These are phyloP conservation scores for Anisogramma anomala DNA, from an alignment of 2,329 filamentous ascomycete species.

Conservation along the genomic window DNA sequence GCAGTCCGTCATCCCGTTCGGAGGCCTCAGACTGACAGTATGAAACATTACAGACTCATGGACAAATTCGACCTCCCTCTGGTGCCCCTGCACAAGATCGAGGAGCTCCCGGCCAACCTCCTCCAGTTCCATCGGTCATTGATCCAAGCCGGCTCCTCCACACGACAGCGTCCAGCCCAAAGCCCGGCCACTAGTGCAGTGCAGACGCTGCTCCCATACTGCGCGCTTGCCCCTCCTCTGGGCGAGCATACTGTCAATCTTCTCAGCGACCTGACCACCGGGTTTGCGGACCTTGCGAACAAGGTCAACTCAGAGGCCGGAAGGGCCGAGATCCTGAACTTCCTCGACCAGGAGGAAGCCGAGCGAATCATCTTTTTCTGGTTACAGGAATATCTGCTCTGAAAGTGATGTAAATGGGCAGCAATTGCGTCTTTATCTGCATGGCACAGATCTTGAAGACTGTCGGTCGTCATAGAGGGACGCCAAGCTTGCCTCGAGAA, in stretches of 20 bases:
- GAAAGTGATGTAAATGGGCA: background rate
- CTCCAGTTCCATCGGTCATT: constrained; percentile 27
- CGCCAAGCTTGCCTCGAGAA: no score
- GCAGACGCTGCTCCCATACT: constrained; percentile 24
- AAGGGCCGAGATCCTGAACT: constrained; percentile 16
- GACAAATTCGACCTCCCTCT: constrained; percentile 26
- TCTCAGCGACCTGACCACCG: constrained; percentile 23
- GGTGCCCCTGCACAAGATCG: constrained; percentile 29
- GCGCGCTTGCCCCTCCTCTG: constrained; percentile 20
- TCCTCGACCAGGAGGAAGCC: constrained; percentile 21
- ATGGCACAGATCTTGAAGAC: background rate
- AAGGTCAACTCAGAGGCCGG: constrained; percentile 17
- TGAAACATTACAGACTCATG: constrained; percentile 21
- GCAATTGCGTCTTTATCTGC: background rate
- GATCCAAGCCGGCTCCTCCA: constrained; percentile 19
- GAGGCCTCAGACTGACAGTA: background rate
- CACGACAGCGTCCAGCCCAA: background rate
- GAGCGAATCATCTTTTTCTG: constrained; percentile 17
- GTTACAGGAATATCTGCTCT: constrained; percentile 9
- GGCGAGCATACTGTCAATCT: constrained; percentile 22
- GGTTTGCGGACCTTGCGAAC: constrained; percentile 22
- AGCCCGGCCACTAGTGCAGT: constrained; percentile 3
- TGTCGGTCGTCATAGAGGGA: background rate
- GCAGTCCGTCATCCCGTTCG: constrained; percentile 8
- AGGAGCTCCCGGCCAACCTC: constrained; percentile 27